phyloP scores from a whole-genome alignment of 805 yeast genomes.

The Zygoascus biomembranicola region DNA sequence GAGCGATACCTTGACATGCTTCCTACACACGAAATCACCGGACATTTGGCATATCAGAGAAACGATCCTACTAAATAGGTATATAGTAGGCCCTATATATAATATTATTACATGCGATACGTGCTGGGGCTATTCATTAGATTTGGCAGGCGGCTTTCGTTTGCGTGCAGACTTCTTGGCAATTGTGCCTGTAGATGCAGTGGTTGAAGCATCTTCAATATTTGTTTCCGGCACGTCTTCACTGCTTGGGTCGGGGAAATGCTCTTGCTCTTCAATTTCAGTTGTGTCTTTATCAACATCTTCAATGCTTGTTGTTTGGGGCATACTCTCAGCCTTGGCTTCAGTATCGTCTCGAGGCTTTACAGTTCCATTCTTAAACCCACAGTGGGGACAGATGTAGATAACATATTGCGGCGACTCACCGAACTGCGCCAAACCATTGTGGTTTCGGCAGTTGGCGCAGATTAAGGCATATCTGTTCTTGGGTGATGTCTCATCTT shows the following conservation, averaged over 20 bases:
- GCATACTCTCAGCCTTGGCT: no score
- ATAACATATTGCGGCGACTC: conserved; percentile 40
- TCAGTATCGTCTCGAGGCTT: neutral
- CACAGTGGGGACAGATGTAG: conserved; percentile 59
- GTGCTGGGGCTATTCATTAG: no score
- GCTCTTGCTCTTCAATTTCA: no score
- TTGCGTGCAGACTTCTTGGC: no score
- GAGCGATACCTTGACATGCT: conserved; percentile 62
- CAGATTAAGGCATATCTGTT: conserved; percentile 68
- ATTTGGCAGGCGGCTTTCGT: no score
- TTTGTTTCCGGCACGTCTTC: no score
- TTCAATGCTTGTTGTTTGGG: no score
- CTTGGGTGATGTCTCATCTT: conserved; percentile 54
- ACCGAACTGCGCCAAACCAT: conserved; percentile 77
- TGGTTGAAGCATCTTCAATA: no score
- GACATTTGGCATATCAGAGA: conserved; percentile 80
- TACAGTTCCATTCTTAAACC: conserved; percentile 7
- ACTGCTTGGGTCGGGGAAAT: no score
- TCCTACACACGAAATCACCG: conserved; percentile 58
- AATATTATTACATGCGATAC: neutral
- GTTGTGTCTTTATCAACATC: no score
- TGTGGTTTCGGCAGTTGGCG: conserved; percentile 53
- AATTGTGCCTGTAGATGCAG: no score
- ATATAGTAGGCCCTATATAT: neutral
- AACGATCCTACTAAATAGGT: conserved; percentile 68